Conservation (phyloP, 2,329 filamentous ascomycete species). For the Aspergillus intermedius region DNA sequence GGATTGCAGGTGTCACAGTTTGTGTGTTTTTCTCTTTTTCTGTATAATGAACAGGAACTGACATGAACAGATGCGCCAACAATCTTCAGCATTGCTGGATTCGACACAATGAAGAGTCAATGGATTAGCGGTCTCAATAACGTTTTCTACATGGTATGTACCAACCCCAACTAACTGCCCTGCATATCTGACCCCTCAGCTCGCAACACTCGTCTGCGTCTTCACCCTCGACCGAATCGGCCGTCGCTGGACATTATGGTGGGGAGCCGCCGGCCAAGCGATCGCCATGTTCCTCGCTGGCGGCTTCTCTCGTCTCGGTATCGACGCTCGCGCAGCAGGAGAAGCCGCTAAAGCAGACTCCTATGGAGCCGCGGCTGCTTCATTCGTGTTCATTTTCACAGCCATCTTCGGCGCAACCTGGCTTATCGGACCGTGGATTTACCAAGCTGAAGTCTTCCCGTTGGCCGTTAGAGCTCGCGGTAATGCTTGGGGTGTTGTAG, state of each 20-base stretch:
- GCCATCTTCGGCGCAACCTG: conserved; percentile 59
- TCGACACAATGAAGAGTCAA: conserved; percentile 53
- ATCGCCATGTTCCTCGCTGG: conserved; percentile 63
- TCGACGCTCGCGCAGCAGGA: conserved; percentile 43
- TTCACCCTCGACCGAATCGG: conserved; percentile 65
- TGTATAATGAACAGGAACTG: not conserved
- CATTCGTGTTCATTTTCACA: conserved; percentile 66
- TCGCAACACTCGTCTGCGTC: conserved; percentile 61
- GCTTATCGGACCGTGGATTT: conserved; percentile 57
- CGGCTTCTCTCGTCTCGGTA: conserved; percentile 52
- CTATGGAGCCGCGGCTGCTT: conserved; percentile 59
- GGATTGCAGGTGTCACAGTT: conserved; percentile 63
- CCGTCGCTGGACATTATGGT: conserved; percentile 62
- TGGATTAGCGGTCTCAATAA: conserved; percentile 58
- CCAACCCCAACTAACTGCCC: not conserved
- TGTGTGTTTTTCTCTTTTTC: conserved; percentile 25
- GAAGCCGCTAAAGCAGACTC: conserved; percentile 42
- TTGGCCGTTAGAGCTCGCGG: conserved; percentile 65
- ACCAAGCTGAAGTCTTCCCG: conserved; percentile 68
- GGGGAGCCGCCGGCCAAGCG: conserved; percentile 58
- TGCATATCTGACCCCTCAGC: conserved; percentile 30
- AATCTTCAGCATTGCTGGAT: conserved; percentile 63
- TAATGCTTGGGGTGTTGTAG: conserved; percentile 69
- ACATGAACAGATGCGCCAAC: conserved; percentile 36
- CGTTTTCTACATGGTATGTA: conserved; percentile 48